A percentile compares a stretch with the other conserved stretches of the same genome.
These are phyloP conservation scores for Russula foetens DNA, from an alignment of 768 basidiomycete species.

Conservation along the genomic window DNA sequence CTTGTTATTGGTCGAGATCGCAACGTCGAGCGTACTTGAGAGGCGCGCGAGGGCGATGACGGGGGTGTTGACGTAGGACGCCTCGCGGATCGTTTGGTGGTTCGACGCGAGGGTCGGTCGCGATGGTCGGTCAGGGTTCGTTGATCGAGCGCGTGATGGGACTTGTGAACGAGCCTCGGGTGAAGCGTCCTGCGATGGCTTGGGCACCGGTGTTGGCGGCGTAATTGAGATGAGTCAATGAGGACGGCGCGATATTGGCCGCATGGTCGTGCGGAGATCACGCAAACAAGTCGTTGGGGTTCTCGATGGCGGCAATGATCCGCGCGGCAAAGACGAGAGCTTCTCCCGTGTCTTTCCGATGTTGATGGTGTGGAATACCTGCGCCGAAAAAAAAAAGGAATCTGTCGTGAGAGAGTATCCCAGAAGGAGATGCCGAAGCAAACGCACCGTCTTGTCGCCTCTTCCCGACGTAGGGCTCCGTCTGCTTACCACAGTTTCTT, in stretches of 20 bases:
- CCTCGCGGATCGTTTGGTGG: constrained; percentile 99
- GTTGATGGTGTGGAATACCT: constrained; percentile 96
- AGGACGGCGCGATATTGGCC: constrained; percentile 99
- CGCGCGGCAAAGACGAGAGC: constrained; percentile 95
- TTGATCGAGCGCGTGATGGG: constrained; percentile 99
- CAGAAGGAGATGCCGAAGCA: not conserved
- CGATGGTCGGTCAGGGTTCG: constrained; percentile 96
- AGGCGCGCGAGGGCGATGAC: constrained; percentile 97
- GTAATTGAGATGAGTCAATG: no score
- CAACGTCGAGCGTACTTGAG: constrained; percentile 97
- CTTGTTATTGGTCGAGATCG: constrained; percentile 99
- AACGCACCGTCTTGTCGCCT: constrained; percentile 85
- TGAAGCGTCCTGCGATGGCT: constrained; percentile 98
- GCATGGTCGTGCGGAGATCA: constrained; percentile 97
- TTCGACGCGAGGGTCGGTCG: constrained; percentile 99
- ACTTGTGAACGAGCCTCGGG: constrained; percentile 98
- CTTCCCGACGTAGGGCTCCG: constrained; percentile 98
- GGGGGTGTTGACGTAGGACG: constrained; percentile 99
- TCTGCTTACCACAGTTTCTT: constrained; percentile 99
- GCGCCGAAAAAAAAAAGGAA: constrained; percentile 15
- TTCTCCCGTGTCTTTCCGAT: constrained; percentile 99
- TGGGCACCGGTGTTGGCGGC: constrained; percentile 97
- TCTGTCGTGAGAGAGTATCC: constrained; percentile 9
- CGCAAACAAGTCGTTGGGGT: constrained; percentile 97
- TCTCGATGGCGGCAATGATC: constrained; percentile 94